phyloP scores from a whole-genome alignment of 1,284 basidiomycete genomes.

The Apiotrichum gamsii region DNA sequence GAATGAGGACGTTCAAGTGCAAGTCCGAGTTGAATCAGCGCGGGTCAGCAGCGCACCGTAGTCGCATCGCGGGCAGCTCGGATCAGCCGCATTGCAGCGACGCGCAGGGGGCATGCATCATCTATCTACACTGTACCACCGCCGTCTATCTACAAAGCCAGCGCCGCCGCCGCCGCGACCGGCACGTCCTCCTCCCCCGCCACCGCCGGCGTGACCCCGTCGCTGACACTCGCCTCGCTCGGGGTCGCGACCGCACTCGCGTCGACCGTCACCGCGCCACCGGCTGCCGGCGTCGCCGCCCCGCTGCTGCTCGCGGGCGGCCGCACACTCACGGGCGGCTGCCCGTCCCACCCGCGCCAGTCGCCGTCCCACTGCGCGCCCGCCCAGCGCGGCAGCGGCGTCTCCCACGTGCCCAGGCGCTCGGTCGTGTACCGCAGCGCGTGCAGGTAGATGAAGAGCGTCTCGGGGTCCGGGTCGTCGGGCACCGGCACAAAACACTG shows the following conservation, averaged over 20 bases:
- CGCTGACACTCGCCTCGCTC: neutral
- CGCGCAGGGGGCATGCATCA: too few species aligned
- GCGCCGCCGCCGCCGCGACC: neutral
- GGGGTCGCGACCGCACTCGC: conserved; percentile 1
- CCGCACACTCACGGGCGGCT: conserved; percentile 9
- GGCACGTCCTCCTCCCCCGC: neutral
- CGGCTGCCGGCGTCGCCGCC: too few species aligned
- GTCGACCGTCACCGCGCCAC: too few species aligned
- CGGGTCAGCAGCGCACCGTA: too few species aligned
- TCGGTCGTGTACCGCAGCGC: conserved; percentile 69
- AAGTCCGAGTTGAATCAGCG: too few species aligned
- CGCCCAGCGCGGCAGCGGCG: conserved; percentile 47
- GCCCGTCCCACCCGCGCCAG: conserved; percentile 45
- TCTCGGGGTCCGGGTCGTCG: conserved; percentile 82
- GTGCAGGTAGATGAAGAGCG: conserved; percentile 88
- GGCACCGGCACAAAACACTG: conserved; percentile 85
- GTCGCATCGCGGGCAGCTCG: too few species aligned
- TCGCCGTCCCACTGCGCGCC: conserved; percentile 46
- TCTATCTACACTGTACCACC: too few species aligned
- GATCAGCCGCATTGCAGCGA: too few species aligned
- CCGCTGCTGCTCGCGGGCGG: too few species aligned
- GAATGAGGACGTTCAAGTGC: too few species aligned
- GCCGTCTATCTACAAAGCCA: neutral
- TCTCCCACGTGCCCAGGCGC: conserved; percentile 42
- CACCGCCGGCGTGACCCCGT: neutral